Base-by-base conservation (phyloP, 2,329 filamentous ascomycete genomes). In the Botrytis elliptica region DNA sequence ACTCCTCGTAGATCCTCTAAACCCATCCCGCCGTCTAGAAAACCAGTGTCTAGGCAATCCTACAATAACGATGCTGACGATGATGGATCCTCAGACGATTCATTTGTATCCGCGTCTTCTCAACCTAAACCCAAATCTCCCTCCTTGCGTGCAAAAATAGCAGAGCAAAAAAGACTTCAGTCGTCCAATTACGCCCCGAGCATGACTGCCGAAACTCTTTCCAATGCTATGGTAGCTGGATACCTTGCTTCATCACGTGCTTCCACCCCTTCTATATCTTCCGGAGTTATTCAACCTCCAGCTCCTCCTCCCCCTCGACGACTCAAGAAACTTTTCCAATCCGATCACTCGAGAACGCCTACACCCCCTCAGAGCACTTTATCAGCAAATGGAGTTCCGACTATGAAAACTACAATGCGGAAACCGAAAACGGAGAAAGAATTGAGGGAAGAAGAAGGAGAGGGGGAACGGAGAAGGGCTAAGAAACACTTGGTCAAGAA, bases 151-250 rank as follows among this genome's bases (percentile, higher is more conserved):
- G 80, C 73, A 75, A 78, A 64, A 64, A 77, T 77, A 75, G 78
- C 52, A 78, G 63, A 73, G 22, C 74, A 77, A 74, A 76, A 77
- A 36, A 72, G 77, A 75, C 44, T 22, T 73, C 40, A 77, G 73
- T 59, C 65, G 16, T 77, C 78, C 29, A 40, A 73, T 40, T 57
- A 74, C 74, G 46, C 77, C 76, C 38, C 74, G 73, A 70, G 52
- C n/a, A 85, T 90, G 42, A 87, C 87, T 1, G 85, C 93, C 16
- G 87, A 91, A 74, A 90, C 90, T 0, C 87, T 95, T 12, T 90
- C 92, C 20, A 89, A 89, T 78, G 93, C 93, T 75, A 93, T 95
- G 74, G 87, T 95, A 78, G 92, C 92, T 3, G 90, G 92, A 2
- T 92, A 90, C 38, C 85, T 95, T 0, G 93, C 93, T 8, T 89